phyloP scores from a whole-genome alignment of 495 filamentous ascomycete species.

The Trichoderma gamsii region DNA sequence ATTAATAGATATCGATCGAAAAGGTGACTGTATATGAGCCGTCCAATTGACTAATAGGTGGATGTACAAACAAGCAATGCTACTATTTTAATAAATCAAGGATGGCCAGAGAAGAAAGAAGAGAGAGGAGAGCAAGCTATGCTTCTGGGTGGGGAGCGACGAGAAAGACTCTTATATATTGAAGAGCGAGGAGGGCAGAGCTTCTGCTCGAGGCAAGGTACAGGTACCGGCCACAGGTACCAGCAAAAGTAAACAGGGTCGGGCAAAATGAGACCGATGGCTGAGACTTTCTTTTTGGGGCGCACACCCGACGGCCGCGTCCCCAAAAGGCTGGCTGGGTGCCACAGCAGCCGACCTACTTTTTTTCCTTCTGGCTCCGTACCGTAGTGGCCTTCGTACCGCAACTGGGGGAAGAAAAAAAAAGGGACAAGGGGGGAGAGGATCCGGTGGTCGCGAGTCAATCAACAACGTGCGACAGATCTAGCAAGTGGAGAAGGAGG shows the following conservation, averaged over 20 bases:
- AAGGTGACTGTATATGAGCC: background rate
- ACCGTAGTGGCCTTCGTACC: background rate
- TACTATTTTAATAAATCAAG: constrained; percentile 5
- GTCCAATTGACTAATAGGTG: background rate
- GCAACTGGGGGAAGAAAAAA: background rate
- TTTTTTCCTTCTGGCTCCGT: background rate
- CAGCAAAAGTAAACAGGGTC: background rate
- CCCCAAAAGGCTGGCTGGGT: background rate
- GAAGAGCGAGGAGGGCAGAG: background rate
- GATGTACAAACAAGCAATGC: background rate
- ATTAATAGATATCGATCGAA: background rate
- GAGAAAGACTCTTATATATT: constrained; percentile 2
- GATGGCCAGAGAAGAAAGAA: background rate
- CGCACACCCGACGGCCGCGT: background rate
- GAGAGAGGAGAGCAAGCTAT: background rate
- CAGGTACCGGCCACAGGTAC: background rate
- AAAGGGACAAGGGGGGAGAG: background rate
- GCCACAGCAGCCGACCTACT: background rate
- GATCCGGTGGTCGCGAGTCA: constrained; percentile 10
- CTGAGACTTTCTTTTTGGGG: constrained; percentile 3
- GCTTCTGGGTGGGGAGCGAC: background rate
- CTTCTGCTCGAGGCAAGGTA: background rate
- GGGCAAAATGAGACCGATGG: constrained; percentile 9
- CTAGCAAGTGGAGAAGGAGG: constrained; percentile 11
- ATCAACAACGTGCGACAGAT: constrained; percentile 14